Evolutionary conservation across 176 grass and related monocot species (phyloP).

Genomic region (Alloteropsis semialata): DNA sequence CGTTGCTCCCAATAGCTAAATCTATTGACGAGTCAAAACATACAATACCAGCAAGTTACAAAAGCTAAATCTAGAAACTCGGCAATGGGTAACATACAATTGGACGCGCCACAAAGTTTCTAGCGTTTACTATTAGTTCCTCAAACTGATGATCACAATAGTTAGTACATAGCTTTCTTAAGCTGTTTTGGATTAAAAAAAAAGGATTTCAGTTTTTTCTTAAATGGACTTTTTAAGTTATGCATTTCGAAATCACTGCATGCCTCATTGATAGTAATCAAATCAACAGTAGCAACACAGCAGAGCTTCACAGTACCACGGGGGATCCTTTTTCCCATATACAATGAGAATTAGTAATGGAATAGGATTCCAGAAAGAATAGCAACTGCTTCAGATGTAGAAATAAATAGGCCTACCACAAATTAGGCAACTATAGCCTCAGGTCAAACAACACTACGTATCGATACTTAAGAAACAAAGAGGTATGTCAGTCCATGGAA

Average conservation of each 20-base stretch:
- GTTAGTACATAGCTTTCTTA: neutral
- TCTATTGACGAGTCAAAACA: too few species aligned
- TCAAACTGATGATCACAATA: conserved; percentile 2
- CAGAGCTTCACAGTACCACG: neutral
- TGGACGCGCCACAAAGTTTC: neutral
- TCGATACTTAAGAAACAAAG: neutral
- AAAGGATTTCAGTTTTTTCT: neutral
- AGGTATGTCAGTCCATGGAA: neutral
- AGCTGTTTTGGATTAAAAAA: neutral
- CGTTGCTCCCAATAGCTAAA: too few species aligned
- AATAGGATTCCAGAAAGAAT: neutral
- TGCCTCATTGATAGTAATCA: neutral
- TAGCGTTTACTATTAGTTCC: neutral
- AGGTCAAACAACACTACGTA: neutral
- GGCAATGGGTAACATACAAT: neutral
- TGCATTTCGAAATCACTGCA: neutral
- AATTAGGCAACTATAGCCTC: neutral
- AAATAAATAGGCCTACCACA: neutral
- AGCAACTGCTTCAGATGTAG: neutral
- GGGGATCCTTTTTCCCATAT: neutral
- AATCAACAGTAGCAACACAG: conserved; percentile 4
- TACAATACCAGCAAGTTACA: neutral
- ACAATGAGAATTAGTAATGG: neutral
- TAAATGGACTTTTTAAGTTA: neutral
- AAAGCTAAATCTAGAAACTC: neutral